These are phyloP conservation scores for Endocladia muricata DNA, from an alignment of 31 red algal genomes.

Conservation along the genomic window DNA sequence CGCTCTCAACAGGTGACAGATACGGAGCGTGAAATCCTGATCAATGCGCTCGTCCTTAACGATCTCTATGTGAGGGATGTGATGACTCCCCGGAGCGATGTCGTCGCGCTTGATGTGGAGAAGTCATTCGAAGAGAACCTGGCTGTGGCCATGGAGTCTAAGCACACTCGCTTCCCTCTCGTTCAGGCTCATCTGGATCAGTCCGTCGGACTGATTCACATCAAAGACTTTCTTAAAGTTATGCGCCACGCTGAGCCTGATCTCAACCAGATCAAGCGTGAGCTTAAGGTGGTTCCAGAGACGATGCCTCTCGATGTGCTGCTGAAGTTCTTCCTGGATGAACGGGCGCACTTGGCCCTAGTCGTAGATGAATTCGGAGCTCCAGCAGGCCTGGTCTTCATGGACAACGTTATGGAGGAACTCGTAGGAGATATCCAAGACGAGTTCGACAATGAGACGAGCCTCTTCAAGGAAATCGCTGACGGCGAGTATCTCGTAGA, in stretches of 20 bases:
- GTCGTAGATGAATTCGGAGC: background rate
- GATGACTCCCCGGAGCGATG: background rate
- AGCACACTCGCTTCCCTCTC: background rate
- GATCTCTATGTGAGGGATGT: constrained; percentile 2
- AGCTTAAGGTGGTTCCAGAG: background rate
- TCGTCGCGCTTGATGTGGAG: background rate
- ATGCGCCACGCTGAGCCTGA: background rate
- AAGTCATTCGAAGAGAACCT: background rate
- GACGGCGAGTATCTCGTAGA: background rate
- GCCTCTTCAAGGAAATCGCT: background rate
- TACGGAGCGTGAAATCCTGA: constrained; percentile 1
- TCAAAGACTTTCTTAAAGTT: background rate
- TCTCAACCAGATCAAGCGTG: background rate
- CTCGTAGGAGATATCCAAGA: constrained; percentile 1
- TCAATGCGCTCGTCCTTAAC: background rate
- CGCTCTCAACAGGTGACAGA: background rate
- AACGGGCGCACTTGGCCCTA: background rate
- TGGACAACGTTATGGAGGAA: background rate
- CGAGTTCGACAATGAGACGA: background rate
- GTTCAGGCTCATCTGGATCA: background rate
- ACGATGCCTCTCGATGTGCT: constrained; percentile 1
- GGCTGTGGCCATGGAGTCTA: background rate
- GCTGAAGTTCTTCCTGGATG: background rate
- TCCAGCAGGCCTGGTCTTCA: background rate
- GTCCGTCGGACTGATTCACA: background rate